phyloP scores from a whole-genome alignment of 345 rosid genomes.

The Eucalyptus curtisii region DNA sequence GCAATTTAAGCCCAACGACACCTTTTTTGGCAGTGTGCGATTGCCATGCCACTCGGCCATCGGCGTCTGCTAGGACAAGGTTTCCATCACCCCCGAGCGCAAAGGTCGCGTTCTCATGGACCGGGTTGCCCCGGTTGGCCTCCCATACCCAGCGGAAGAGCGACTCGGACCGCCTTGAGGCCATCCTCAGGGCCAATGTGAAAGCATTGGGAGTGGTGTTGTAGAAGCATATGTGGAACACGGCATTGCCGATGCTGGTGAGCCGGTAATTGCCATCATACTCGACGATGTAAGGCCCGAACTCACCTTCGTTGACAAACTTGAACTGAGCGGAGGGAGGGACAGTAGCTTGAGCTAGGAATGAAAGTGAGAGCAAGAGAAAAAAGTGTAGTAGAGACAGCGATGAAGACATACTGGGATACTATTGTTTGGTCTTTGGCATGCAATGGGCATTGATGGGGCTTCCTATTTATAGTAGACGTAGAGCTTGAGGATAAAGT shows the following conservation, averaged over 20 bases:
- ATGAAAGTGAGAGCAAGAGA: not conserved
- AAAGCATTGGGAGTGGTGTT: conserved; percentile 39
- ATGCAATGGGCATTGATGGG: not conserved
- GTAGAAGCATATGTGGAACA: conserved; percentile 36
- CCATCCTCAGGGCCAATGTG: conserved; percentile 49
- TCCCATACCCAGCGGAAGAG: conserved; percentile 57
- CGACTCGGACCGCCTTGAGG: conserved; percentile 14
- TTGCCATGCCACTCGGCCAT: conserved; percentile 53
- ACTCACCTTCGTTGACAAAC: conserved; percentile 2
- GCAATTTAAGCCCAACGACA: conserved; percentile 35
- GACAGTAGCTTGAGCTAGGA: conserved; percentile 1
- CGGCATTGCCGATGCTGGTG: not conserved
- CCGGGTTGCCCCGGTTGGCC: conserved; percentile 55
- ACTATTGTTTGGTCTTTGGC: not conserved
- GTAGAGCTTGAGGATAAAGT: not conserved
- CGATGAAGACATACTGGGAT: not conserved
- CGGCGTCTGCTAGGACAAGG: conserved; percentile 39
- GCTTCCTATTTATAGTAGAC: not conserved
- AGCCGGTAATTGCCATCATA: conserved; percentile 3
- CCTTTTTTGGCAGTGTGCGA: conserved; percentile 51
- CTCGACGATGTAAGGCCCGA: conserved; percentile 1
- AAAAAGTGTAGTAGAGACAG: not conserved
- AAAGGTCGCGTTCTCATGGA: conserved; percentile 43
- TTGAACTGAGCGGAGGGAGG: conserved; percentile 8
- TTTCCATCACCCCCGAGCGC: conserved; percentile 39